Conservation (phyloP, 176 grass and related monocot species). For the Urochloa ruziziensis region DNA sequence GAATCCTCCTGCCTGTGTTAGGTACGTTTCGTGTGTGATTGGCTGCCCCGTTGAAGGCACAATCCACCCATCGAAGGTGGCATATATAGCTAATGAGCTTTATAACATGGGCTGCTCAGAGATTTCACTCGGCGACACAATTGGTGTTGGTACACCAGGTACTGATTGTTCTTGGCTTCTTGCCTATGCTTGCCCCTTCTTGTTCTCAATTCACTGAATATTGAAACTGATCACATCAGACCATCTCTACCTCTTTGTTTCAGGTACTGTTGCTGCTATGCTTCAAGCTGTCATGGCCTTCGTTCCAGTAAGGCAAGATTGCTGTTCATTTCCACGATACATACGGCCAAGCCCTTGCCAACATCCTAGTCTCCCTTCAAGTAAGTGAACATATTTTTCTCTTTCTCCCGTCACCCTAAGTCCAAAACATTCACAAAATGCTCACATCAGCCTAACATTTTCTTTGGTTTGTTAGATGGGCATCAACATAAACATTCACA, state of each 20-base stretch:
- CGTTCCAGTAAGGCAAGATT: conserved; percentile 70
- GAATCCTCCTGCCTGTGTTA: conserved; percentile 6
- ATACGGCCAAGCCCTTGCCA: conserved; percentile 83
- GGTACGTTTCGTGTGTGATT: conserved; percentile 84
- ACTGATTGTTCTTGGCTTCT: background rate
- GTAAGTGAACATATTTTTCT: conserved; percentile 43
- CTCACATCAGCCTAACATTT: background rate
- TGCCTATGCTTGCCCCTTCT: background rate
- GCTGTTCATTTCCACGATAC: conserved; percentile 95
- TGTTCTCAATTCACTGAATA: background rate
- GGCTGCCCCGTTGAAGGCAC: conserved; percentile 64
- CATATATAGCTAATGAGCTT: conserved; percentile 73
- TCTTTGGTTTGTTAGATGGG: conserved; percentile 59
- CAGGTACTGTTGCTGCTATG: conserved; percentile 80
- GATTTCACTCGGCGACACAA: conserved; percentile 96
- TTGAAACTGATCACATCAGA: background rate
- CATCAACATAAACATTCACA: conserved; percentile 10
- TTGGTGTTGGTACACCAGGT: conserved; percentile 96
- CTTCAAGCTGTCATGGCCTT: conserved; percentile 70
- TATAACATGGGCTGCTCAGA: conserved; percentile 90
- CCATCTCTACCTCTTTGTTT: background rate
- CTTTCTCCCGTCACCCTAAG: background rate
- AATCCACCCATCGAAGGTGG: conserved; percentile 66
- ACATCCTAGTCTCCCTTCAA: conserved; percentile 81
- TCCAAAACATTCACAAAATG: background rate